Base-by-base conservation (phyloP, 2,329 filamentous ascomycete genomes). In the Aspergillus pseudoglaucus region DNA sequence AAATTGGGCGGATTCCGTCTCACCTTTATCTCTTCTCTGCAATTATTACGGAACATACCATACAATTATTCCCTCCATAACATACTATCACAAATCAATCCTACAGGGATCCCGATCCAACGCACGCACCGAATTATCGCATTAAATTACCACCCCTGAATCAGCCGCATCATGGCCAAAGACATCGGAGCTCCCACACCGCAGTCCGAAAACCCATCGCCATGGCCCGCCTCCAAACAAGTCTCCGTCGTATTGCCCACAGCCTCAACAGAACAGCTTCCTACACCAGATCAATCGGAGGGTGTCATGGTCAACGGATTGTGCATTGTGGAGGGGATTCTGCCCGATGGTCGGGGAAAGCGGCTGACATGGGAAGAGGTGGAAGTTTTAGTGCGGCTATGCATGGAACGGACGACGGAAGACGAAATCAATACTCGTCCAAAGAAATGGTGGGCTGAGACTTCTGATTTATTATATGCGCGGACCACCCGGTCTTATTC, bases 401-500 rank as follows among this genome's bases (percentile, higher is more conserved):
- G 47, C 49, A 52, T 42, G 23, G 44, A 22, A 37, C 47, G 48
- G 40, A 54, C 55, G 54, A 30, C n/a, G 3, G 46, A 51, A 15
- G 52, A 49, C 38, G 47, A 57, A 12, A 48, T 49, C 4, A 47
- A 49, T 12, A 40, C 44, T 17, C 45, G 55, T 12, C 47, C 50
- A 1, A 61, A 59, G 22, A 35, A 48, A 14, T 61, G 60, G 33
- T 63, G 61, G 61, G 37, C 54, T 14, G 37, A 41, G 3, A 52
- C 62, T 6, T 52, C 60, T 4, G 32, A 43, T 5, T 22, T 44
- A 2, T 49, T 62, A 3, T 44, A 50, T 10, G 32, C 41, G 23
- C 22, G 42, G 35, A 57, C 55, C 10, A 53, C 53, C 27, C 59
- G 61, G n/a, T 37, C 46, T 9, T 63, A 63, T 33, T 62, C 61